phyloP scores from a whole-genome alignment of 2,329 filamentous ascomycete genomes.

The Coleophoma cylindrospora region DNA sequence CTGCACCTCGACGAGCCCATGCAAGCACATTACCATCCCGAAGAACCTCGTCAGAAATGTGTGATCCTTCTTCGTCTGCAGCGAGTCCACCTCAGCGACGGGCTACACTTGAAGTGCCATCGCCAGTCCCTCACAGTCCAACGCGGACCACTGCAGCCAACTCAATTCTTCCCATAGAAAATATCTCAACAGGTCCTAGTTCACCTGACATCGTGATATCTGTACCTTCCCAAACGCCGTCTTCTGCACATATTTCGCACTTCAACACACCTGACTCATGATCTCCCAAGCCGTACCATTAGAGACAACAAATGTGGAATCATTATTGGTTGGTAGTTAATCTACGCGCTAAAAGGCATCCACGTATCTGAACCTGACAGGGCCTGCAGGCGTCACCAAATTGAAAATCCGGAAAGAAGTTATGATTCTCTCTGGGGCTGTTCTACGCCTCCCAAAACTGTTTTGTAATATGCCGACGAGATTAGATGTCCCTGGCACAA shows the following conservation, averaged over 20 bases:
- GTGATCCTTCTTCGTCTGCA: constrained; percentile 4
- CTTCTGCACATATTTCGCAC: constrained; percentile 1
- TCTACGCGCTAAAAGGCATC: too few relatives aligned
- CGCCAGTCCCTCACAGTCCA: constrained; percentile 3
- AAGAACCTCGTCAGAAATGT: constrained; percentile 8
- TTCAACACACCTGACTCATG: neutral
- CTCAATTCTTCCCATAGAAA: neutral
- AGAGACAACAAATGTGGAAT: neutral
- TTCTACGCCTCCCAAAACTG: too few relatives aligned
- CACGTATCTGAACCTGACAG: too few relatives aligned
- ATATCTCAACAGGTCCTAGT: constrained; percentile 2
- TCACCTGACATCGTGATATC: constrained; percentile 17
- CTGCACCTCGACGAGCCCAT: constrained; percentile 8
- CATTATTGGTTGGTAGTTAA: too few relatives aligned
- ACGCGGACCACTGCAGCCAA: constrained; percentile 5
- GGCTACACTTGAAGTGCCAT: constrained; percentile 5
- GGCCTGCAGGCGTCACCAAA: too few relatives aligned
- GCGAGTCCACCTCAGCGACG: constrained; percentile 1
- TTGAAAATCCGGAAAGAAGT: too few relatives aligned
- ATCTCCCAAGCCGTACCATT: neutral
- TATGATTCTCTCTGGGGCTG: too few relatives aligned
- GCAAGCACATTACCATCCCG: constrained; percentile 14
- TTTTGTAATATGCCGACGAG: too few relatives aligned
- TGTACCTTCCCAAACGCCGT: constrained; percentile 8
- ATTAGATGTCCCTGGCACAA: too few relatives aligned